These are phyloP conservation scores for Coleophoma crateriformis DNA, from an alignment of 2,329 filamentous ascomycete species.

Conservation along the genomic window DNA sequence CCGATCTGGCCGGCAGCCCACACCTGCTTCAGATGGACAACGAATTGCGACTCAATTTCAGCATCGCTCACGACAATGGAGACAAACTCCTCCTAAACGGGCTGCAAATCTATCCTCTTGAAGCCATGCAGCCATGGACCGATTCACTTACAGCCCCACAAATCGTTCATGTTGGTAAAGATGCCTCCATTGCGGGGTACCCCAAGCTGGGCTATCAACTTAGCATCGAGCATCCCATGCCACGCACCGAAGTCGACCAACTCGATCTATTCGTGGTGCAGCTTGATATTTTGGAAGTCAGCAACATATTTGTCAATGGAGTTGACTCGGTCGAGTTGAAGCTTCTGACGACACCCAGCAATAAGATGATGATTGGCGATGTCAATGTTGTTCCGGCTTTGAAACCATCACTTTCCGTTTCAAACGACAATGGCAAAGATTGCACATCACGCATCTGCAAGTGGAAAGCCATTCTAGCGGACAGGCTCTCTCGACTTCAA, in stretches of 20 bases:
- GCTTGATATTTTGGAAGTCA: constrained; percentile 56
- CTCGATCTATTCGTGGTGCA: constrained; percentile 48
- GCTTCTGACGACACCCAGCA: constrained; percentile 52
- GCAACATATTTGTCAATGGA: constrained; percentile 45
- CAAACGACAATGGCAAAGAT: constrained; percentile 27
- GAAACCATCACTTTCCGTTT: constrained; percentile 11
- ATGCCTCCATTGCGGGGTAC: constrained; percentile 18
- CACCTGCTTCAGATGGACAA: constrained; percentile 17
- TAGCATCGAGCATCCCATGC: constrained; percentile 29
- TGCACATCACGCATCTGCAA: constrained; percentile 46
- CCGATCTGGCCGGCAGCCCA: constrained; percentile 22
- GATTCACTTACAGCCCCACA: constrained; percentile 38
- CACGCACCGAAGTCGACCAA: constrained; percentile 43
- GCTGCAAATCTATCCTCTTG: constrained; percentile 51
- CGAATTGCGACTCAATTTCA: constrained; percentile 46
- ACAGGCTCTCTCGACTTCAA: constrained; percentile 35
- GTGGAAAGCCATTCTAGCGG: constrained; percentile 44
- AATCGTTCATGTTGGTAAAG: constrained; percentile 29
- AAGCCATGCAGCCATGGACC: constrained; percentile 31
- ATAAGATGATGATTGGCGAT: constrained; percentile 48
- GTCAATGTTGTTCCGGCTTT: constrained; percentile 30
- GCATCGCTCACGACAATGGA: constrained; percentile 38
- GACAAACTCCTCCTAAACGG: constrained; percentile 53
- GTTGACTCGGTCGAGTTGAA: constrained; percentile 53
- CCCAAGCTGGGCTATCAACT: constrained; percentile 19